Evolutionary conservation across 2,329 filamentous ascomycete genomes (phyloP), one percentile per base, ranked within the genome.

Genomic region (Aspergillus calidoustus): DNA sequence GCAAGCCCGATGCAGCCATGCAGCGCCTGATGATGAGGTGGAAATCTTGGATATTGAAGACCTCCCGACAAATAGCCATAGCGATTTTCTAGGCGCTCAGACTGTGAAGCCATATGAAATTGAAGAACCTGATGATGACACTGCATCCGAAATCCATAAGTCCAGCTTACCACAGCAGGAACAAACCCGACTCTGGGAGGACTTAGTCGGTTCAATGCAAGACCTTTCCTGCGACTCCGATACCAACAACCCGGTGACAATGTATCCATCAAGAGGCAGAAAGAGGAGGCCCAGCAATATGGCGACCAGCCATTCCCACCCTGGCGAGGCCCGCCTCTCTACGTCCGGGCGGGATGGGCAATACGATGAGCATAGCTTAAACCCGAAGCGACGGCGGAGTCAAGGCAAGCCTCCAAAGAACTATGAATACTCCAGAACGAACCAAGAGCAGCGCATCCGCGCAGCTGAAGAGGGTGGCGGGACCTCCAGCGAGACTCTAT

Each of bases 91-190:
- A 31, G 66, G 73, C 55, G 63, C 70, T 13, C 69, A 76, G 58
- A 68, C 76, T 3, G 66, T 80, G 22, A 70, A 66, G 22, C 79
- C 79, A 17, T 80, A 80, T 64, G 74, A 67, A 28, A 70, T 77
- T n/a, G 76, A 77, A 60, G 76, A 77, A 52, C 72, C 75, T 7
- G 71, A 72, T 17, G 72, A 75, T 38, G 71, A 74, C 2, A 44
- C 68, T 7, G 47, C 50, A 11, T 53, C 50, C 46, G 43, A 30
- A 54, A 28, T n/a, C 25, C 9, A 49, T 46, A 23, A 31, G 41
- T 50, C 52, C n/a, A 59, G 23, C 30, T 30, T 38, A 19, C 31
- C 41, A 54, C 43, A 49, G 17, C 48, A 49, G 7, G 23, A 34
- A 31, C 31, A 56, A 15, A 22, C 15, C 47, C 5, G 54, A 61